phyloP scores from a whole-genome alignment of 805 yeast species.

The Saturnispora mendoncae region DNA sequence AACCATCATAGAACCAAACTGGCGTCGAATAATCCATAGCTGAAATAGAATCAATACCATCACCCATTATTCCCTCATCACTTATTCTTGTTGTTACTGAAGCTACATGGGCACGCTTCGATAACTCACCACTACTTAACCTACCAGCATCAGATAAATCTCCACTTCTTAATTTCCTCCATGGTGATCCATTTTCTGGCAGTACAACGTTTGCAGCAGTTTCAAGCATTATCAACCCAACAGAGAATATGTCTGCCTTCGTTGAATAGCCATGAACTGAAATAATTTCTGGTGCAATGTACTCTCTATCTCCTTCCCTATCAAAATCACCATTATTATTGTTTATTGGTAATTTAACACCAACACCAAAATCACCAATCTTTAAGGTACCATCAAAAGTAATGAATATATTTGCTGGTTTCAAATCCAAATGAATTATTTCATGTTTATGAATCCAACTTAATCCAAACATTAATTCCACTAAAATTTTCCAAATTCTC shows the following conservation, averaged over 20 bases:
- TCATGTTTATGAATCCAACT: conserved; percentile 69
- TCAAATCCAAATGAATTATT: conserved; percentile 80
- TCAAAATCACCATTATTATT: conserved; percentile 51
- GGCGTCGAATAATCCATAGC: conserved; percentile 59
- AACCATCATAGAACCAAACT: conserved; percentile 63
- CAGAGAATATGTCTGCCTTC: conserved; percentile 91
- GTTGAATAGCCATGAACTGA: conserved; percentile 74
- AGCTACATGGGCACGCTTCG: neutral
- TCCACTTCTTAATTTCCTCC: conserved; percentile 94
- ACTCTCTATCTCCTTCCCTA: conserved; percentile 94
- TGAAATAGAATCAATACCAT: conserved; percentile 1
- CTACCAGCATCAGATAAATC: conserved; percentile 93
- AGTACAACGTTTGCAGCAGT: conserved; percentile 90
- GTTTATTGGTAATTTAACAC: conserved; percentile 63
- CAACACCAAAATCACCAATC: conserved; percentile 96
- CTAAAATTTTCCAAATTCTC: conserved; percentile 93
- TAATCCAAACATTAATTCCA: conserved; percentile 74
- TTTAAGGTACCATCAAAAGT: conserved; percentile 92
- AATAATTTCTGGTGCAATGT: conserved; percentile 94
- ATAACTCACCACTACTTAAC: conserved; percentile 61
- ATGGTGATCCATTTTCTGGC: conserved; percentile 93
- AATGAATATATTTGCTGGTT: conserved; percentile 90
- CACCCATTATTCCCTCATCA: neutral
- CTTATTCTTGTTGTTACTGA: conserved; percentile 1
- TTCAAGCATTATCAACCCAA: conserved; percentile 88